These are phyloP conservation scores for Echeveria elegans DNA, from an alignment of 164 flowering plant species.

Conservation along the genomic window DNA sequence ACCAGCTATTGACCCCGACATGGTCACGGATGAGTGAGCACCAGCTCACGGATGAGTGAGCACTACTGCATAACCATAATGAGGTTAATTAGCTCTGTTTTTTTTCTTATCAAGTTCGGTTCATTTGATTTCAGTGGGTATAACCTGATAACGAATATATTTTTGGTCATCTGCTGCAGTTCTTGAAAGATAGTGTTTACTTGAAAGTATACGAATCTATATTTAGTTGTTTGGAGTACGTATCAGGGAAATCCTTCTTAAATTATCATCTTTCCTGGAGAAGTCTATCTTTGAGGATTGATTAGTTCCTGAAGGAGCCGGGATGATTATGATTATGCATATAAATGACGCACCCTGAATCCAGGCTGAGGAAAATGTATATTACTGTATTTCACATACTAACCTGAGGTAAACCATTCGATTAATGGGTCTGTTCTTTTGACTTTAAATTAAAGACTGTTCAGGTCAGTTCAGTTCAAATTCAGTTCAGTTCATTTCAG, in stretches of 20 bases:
- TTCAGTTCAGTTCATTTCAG: too few species aligned
- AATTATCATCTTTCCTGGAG: not conserved
- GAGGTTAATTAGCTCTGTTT: conserved; percentile 57
- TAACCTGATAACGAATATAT: too few species aligned
- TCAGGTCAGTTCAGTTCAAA: too few species aligned
- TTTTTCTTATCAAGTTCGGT: not conserved
- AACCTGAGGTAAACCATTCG: not conserved
- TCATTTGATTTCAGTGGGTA: not conserved
- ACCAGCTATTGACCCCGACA: conserved; percentile 68
- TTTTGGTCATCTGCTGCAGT: conserved; percentile 24
- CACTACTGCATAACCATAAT: conserved; percentile 85
- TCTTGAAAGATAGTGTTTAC: conserved; percentile 53
- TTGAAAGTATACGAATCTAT: conserved; percentile 68
- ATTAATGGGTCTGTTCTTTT: too few species aligned
- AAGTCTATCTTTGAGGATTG: not conserved
- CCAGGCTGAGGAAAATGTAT: not conserved
- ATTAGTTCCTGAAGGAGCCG: not conserved
- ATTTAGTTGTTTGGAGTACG: conserved; percentile 62
- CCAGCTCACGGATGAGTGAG: conserved; percentile 71
- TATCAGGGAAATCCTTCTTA: conserved; percentile 28
- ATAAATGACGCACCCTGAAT: not conserved
- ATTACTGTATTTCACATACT: not conserved
- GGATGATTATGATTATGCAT: not conserved
- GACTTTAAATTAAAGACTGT: too few species aligned
- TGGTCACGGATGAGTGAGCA: conserved; percentile 77